phyloP scores from a whole-genome alignment of 2,329 filamentous ascomycete genomes.

The Fusarium hainanense region DNA sequence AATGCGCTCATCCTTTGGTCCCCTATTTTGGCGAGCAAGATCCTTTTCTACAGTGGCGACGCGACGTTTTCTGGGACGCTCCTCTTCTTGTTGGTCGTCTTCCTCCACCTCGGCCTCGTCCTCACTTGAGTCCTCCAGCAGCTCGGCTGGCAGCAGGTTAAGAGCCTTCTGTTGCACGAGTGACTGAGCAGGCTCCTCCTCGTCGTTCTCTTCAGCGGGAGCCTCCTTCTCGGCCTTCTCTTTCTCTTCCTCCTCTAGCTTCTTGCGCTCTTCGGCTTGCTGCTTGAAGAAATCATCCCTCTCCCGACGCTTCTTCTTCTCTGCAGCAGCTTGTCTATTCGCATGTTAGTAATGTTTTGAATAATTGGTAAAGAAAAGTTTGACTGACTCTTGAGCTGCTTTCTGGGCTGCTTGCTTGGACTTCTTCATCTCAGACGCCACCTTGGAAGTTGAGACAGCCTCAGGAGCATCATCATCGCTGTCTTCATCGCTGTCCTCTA shows the following conservation, averaged over 20 bases:
- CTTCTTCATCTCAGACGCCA: constrained; percentile 59
- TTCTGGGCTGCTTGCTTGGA: constrained; percentile 60
- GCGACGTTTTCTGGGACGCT: constrained; percentile 57
- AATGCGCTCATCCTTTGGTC: constrained; percentile 60
- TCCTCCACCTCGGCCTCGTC: constrained; percentile 47
- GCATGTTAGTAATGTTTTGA: constrained; percentile 16
- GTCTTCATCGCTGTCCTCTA: constrained; percentile 53
- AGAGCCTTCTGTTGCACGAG: constrained; percentile 51
- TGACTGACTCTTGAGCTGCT: constrained; percentile 63
- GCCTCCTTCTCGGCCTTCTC: constrained; percentile 39
- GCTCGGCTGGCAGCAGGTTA: constrained; percentile 63
- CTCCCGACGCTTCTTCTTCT: constrained; percentile 67
- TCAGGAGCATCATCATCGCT: constrained; percentile 68
- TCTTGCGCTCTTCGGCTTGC: constrained; percentile 64
- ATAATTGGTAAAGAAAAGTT: background rate
- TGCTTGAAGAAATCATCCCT: constrained; percentile 65
- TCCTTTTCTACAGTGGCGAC: constrained; percentile 55
- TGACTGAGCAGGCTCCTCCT: constrained; percentile 16
- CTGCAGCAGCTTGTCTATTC: constrained; percentile 60
- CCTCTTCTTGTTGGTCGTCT: constrained; percentile 36
- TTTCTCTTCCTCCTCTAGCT: constrained; percentile 39
- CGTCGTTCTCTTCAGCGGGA: constrained; percentile 6
- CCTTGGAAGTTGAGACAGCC: constrained; percentile 65
- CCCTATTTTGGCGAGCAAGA: constrained; percentile 53
- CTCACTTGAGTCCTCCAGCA: constrained; percentile 64